phyloP scores from a whole-genome alignment of 441 rosid genomes.

The Viola pubescens region DNA sequence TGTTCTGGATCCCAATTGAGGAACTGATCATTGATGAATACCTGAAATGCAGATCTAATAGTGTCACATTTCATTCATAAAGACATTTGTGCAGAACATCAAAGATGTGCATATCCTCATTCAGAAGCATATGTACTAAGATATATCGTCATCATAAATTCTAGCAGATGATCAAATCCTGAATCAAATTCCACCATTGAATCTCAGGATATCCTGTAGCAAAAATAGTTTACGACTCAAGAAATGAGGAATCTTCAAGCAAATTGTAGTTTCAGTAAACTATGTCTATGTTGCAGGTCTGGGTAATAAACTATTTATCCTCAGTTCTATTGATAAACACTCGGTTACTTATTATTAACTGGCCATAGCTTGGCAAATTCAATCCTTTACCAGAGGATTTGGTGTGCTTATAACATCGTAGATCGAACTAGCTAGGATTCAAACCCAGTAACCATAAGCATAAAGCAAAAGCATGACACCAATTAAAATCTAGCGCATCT shows the following conservation, averaged over 20 bases:
- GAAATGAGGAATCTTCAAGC: neutral
- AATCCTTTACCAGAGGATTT: neutral
- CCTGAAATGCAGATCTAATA: slow-evolving; percentile 28
- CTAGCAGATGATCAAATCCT: too few relatives aligned
- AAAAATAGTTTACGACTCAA: neutral
- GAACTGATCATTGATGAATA: slow-evolving; percentile 76
- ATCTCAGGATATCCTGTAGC: neutral
- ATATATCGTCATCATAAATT: too few relatives aligned
- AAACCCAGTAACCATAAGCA: neutral
- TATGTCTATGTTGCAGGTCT: neutral
- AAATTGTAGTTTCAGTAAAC: neutral
- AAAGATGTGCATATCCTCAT: neutral
- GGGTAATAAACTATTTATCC: neutral
- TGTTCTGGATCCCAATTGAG: slow-evolving; percentile 75
- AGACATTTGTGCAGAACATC: neutral
- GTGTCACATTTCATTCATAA: neutral
- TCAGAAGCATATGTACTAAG: too few relatives aligned
- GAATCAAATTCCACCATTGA: too few relatives aligned
- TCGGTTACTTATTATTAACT: too few relatives aligned
- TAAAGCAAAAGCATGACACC: neutral
- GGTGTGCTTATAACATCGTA: neutral
- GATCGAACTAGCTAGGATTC: neutral
- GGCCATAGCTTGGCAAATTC: neutral
- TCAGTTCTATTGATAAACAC: neutral
- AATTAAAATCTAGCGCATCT: neutral